Evolutionary conservation across 2,329 filamentous ascomycete species (phyloP), one percentile per base, ranked within the genome.

Genomic region (Apiospora saccharicola): DNA sequence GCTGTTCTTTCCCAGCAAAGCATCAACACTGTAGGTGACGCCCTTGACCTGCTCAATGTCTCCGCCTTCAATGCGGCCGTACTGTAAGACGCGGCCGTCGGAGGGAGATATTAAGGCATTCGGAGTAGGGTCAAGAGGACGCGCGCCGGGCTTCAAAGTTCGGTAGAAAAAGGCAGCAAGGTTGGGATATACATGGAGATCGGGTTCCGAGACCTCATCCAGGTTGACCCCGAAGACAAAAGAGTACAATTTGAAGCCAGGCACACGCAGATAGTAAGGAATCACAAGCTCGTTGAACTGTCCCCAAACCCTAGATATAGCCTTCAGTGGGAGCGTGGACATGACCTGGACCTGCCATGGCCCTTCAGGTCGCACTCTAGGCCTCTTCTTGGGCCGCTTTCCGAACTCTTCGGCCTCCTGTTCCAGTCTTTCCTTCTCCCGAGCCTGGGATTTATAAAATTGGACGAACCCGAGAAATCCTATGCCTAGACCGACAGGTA

Each of bases 31-130:
- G 83, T 99, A 99, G 0, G 96, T 99, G 88, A 99, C 96, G 73
- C 96, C 96, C 84, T 99, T 99, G 75, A 99, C 96, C 84, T 99
- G 96, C 82, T 99, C 96, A 61, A 99, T 97, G 79, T 98, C 94
- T 68, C 96, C 95, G 78, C 95, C 91, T 78, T 97, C 93, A 72
- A 99, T 98, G 77, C 91, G 91, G 14, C 96, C 96, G 77, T 95
- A 98, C 78, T 98, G 96, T 37, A 99, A 89, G 67, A 99, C 89
- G 75, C 93, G 93, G 67, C 96, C 96, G 81, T 99, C 96, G 6
- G 96, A 91, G 0, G 96, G 97, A 0, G 94, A 96, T 10, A 98
- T 85, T 6, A 99, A 85, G 13, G 94, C 93, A 78, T 93, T 92
- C 1, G 90, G 89, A 76, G 96, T 91, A 1, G 94, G 90, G 79